Base-by-base conservation (phyloP, 306 rosid genomes). In the Pyrus betulifolia region DNA sequence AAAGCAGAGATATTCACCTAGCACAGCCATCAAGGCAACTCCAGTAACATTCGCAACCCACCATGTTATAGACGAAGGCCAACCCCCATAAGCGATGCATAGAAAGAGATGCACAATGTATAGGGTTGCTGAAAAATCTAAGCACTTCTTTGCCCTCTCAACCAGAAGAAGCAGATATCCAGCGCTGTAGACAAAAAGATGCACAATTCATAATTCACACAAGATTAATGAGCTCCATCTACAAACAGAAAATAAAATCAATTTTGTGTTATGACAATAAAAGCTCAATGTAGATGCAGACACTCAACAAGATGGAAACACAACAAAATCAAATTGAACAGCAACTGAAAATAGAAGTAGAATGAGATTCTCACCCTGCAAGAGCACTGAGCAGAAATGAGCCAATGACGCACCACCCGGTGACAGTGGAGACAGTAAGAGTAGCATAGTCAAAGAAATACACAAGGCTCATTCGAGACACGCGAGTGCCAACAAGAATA, bases 51-150 rank as follows among this genome's bases (percentile, higher is more conserved):
- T 87, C 80, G 93, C 96, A 79, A 92, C 76, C 99, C 99, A 96
- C 99, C 99, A 93, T n/a, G 97, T 86, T 74, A 89, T 72, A 63
- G 99, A 88, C 57, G 97, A 88, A 70, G 99, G 99, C 99, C 97
- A 96, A 61, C 99, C 99, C 71, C 99, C 99, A 71, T 96, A 96
- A 42, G 78, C 58, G 51, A 93, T 86, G 87, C 96, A 92, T 75
- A 92, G 80, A 79, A 87, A 87, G 58, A 96, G 93, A 91, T 96
- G 99, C 70, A 93, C 33, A 38, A 96, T 85, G 83, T 77, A 96
- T 72, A 93, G 63, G 25, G 99, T 96, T 69, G 91, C 96, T 44
- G 99, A 86, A 89, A 91, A 93, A 85, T 96, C 99, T 85, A 84
- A 83, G 91, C 97, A 93, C 85, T 89, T 93, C 82, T 84, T 93